Evolutionary conservation across 1,139 yeast species (phyloP), one percentile per base, ranked within the genome.

Genomic region (Yamadazyma pseudoaaseri): DNA sequence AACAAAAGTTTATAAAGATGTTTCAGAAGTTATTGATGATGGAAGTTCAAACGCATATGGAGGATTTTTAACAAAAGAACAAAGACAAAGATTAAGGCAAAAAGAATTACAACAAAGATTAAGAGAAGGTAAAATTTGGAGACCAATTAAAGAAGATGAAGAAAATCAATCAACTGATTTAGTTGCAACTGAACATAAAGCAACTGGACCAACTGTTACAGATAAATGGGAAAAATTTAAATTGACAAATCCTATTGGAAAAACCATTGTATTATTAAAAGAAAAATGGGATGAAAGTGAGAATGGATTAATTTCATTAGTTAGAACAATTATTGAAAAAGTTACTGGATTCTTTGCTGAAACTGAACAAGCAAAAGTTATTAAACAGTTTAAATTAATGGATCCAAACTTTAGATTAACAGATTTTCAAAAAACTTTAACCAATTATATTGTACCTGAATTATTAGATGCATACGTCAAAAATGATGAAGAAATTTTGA

Each of bases 381-480:
- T 86, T 43, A 81, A 84, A 47, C 81, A 84, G 58, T 87, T 94
- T 66, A 85, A 79, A 63, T 76, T 81, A 55, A 81, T 92, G 76
- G 99, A 94, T 61, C 96, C 98, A 34, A 69, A 77, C 23, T 94
- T 92, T 70, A 80, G 79, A 46, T 74, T 79, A 48, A 92, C 89
- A 38, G 81, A 76, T 44, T 92, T 94, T 68, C 78, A 84, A 48
- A 79, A 75, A 49, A 92, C 94, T 39, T 73, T 92, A 50, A 85
- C 97, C 54, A 92, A 87, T 55, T 94, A 83, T 61, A 87, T 94
- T 46, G 80, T 94, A 31, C 98, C 99, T 7, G 99, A 94, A 61
- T 78, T 94, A 28, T 71, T 94, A 53, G 99, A 94, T 57, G 97
- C 98, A 3, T 90, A 89, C 64, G 87, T 87, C 45, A 85, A 85